Evolutionary conservation across 2,329 filamentous ascomycete genomes (phyloP).

Genomic region (Colletotrichum sp.): DNA sequence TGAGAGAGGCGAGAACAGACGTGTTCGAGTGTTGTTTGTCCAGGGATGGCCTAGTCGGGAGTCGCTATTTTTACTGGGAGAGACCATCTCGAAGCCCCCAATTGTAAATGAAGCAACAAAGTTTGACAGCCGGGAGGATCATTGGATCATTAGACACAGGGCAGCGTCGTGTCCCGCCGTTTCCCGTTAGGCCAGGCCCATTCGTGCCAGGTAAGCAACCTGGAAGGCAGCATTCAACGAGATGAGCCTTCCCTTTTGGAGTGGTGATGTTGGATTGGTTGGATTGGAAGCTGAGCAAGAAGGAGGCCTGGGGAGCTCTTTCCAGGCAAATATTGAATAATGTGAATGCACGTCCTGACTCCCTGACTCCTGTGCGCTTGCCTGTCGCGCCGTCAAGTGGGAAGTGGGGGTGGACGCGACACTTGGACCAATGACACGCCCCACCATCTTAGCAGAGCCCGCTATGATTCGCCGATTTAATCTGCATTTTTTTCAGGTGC

Average conservation of each 20-base stretch:
- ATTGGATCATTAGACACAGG: neutral
- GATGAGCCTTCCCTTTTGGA: neutral
- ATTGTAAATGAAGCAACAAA: neutral
- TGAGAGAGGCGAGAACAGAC: neutral
- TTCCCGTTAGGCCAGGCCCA: neutral
- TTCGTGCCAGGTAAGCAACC: neutral
- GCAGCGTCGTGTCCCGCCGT: neutral
- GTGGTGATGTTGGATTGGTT: neutral
- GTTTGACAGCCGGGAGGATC: neutral
- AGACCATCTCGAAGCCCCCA: neutral
- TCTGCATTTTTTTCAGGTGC: neutral
- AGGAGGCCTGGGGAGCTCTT: neutral
- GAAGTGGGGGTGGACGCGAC: neutral
- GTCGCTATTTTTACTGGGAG: neutral
- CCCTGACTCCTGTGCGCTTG: neutral
- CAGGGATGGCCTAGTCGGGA: constrained; percentile 2
- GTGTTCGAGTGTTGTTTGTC: neutral
- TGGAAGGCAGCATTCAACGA: neutral
- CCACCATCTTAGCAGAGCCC: neutral
- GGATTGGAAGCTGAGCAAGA: neutral
- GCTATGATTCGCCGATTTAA: neutral
- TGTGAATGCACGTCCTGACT: neutral
- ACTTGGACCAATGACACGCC: neutral
- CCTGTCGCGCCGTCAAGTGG: neutral
- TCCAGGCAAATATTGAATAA: neutral